phyloP scores from a whole-genome alignment of 2,329 filamentous ascomycete genomes.

The Aspergillus intermedius region DNA sequence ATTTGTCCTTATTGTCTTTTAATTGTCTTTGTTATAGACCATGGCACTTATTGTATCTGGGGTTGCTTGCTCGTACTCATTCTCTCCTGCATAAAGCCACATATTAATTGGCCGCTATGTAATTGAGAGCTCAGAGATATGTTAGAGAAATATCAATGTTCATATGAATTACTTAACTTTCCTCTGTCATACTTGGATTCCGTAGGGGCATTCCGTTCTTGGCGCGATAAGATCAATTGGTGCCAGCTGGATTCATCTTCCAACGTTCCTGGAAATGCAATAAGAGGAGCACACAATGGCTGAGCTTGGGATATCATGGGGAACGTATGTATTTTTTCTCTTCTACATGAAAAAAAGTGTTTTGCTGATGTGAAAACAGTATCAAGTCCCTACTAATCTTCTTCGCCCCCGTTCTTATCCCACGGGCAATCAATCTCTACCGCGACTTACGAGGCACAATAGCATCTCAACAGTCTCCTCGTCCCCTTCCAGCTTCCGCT shows the following conservation, averaged over 20 bases:
- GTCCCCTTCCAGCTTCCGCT: conserved; percentile 29
- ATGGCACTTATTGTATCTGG: too few relatives aligned
- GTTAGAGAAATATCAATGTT: too few relatives aligned
- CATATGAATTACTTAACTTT: too few relatives aligned
- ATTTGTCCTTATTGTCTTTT: too few relatives aligned
- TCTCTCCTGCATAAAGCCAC: too few relatives aligned
- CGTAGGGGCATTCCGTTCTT: conserved; percentile 5
- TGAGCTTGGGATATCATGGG: conserved; percentile 23
- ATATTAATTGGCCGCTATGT: too few relatives aligned
- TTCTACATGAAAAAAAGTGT: not conserved
- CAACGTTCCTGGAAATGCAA: conserved; percentile 1
- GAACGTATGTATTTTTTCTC: conserved; percentile 21
- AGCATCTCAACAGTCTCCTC: conserved; percentile 30
- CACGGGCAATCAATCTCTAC: conserved; percentile 33
- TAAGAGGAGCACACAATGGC: conserved; percentile 16
- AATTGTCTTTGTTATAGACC: too few relatives aligned
- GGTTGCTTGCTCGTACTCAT: too few relatives aligned
- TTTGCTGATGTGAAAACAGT: conserved; percentile 20
- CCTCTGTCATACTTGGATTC: too few relatives aligned
- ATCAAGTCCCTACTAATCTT: conserved; percentile 39
- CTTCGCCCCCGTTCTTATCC: conserved; percentile 37
- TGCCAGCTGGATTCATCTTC: conserved; percentile 9
- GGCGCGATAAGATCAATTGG: conserved; percentile 12
- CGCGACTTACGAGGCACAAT: conserved; percentile 28
- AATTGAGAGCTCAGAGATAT: too few relatives aligned